These are phyloP conservation scores for Gliomastix tumulicola DNA, from an alignment of 2,329 filamentous ascomycete species.

Conservation along the genomic window DNA sequence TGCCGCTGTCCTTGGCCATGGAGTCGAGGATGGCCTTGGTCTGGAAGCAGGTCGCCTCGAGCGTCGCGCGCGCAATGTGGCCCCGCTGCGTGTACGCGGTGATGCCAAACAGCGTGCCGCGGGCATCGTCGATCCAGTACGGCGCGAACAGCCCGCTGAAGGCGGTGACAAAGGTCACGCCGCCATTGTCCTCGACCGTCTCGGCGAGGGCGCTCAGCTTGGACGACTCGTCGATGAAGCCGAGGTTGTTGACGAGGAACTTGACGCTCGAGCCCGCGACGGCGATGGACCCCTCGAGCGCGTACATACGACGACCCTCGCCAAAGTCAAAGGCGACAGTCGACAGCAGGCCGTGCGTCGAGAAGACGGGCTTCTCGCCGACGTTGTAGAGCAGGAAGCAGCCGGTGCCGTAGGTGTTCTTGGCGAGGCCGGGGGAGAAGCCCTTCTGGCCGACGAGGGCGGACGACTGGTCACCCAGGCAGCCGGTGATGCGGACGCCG, in stretches of 20 bases:
- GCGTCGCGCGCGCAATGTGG: conserved; percentile 71
- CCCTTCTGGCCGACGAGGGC: conserved; percentile 75
- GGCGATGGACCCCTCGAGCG: conserved; percentile 69
- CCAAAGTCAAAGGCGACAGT: conserved; percentile 79
- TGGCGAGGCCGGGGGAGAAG: conserved; percentile 68
- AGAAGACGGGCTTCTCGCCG: conserved; percentile 72
- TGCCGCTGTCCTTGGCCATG: conserved; percentile 73
- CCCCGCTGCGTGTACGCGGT: conserved; percentile 70
- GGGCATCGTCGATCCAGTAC: conserved; percentile 79
- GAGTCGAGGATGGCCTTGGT: conserved; percentile 76
- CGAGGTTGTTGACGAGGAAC: conserved; percentile 53
- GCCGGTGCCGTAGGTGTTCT: conserved; percentile 83
- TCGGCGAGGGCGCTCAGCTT: conserved; percentile 37
- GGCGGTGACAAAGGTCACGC: conserved; percentile 71
- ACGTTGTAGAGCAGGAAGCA: conserved; percentile 83
- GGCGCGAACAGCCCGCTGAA: conserved; percentile 77
- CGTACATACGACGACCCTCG: conserved; percentile 59
- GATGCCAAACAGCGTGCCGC: conserved; percentile 72
- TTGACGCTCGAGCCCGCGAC: conserved; percentile 72
- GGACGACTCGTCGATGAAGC: conserved; percentile 42
- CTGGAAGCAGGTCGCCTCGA: conserved; percentile 78
- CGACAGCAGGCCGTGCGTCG: conserved; percentile 66
- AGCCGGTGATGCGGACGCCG: conserved; percentile 66
- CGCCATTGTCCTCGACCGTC: conserved; percentile 60
- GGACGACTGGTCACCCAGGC: conserved; percentile 75